Percentiles rank a stretch among this genome's conserved stretches.
Evolutionary conservation across 192 early-diverging fungal genomes (phyloP).

Genomic region (Coemansia sp.): DNA sequence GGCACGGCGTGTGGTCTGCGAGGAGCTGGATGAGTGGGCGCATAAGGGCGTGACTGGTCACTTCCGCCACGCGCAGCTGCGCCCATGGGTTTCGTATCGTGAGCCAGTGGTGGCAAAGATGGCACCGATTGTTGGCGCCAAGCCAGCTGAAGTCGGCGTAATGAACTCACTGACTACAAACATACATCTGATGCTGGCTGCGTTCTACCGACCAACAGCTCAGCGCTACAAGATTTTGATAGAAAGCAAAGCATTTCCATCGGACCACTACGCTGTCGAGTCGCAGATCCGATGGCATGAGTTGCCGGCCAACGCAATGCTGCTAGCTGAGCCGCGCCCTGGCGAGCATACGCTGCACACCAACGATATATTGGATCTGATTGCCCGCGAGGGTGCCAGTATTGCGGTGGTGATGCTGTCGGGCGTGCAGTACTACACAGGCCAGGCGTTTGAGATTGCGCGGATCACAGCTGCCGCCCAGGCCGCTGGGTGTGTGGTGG

Average conservation of each 20-base stretch:
- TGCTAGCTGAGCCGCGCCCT: slow-evolving; percentile 69
- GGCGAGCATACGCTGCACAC: slow-evolving; percentile 73
- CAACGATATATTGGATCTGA: slow-evolving; percentile 76
- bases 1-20: slow-evolving; percentile 64
- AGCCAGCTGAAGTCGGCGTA: slow-evolving; percentile 71
- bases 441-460: slow-evolving; percentile 82
- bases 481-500: slow-evolving; percentile 81
- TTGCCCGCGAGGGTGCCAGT: slow-evolving; percentile 68
- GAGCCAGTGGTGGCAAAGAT: slow-evolving; percentile 70
- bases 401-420: slow-evolving; percentile 88
- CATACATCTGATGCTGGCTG: slow-evolving; percentile 83
- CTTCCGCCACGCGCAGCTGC: slow-evolving; percentile 75
- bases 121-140: slow-evolving; percentile 75
- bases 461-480: slow-evolving; percentile 81
- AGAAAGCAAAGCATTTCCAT: slow-evolving; percentile 91
- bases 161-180: slow-evolving; percentile 95
- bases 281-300: slow-evolving; percentile 88
- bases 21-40: slow-evolving; percentile 93
- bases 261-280: slow-evolving; percentile 89
- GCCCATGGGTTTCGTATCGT: slow-evolving; percentile 87
- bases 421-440: slow-evolving; percentile 95
- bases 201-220: slow-evolving; percentile 88
- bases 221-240: slow-evolving; percentile 82
- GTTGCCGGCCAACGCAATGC: slow-evolving; percentile 65
- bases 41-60: slow-evolving; percentile 85